These are phyloP conservation scores for Panaeolus cyanescens DNA, from an alignment of 768 basidiomycete genomes.

Conservation along the genomic window DNA sequence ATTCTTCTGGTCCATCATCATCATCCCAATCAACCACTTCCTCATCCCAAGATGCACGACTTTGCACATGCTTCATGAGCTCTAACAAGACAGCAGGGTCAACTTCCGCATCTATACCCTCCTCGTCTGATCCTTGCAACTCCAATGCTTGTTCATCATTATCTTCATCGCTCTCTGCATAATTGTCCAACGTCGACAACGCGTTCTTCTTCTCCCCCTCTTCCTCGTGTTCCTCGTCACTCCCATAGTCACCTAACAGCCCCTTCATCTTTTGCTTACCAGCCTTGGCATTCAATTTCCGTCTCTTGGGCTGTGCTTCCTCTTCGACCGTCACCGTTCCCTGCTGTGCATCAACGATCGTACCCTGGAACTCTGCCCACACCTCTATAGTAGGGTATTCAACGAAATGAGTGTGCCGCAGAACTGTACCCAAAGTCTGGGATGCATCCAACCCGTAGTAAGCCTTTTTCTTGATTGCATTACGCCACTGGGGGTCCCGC, in stretches of 20 bases:
- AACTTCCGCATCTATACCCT: conserved; percentile 35
- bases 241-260: conserved; percentile 46
- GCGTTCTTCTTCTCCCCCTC: conserved; percentile 27
- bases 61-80: conserved; percentile 39
- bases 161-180: conserved; percentile 52
- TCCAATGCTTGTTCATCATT: conserved; percentile 23
- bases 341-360: conserved; percentile 58
- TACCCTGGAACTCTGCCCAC: conserved; percentile 68
- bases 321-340: conserved; percentile 35
- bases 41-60: conserved; percentile 32
- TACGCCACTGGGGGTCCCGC: conserved; percentile 29
- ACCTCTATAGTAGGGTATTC: conserved; percentile 87
- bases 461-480: conserved; percentile 26
- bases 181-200: conserved; percentile 43
- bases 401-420: conserved; percentile 68
- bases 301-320: conserved; percentile 50
- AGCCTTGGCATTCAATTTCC: conserved; percentile 52
- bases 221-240: conserved; percentile 39
- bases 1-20: conserved; percentile 29
- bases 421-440: conserved; percentile 43
- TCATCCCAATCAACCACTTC: conserved; percentile 57
- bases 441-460: conserved; percentile 63
- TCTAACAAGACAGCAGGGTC: conserved; percentile 44
- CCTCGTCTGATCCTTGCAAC: conserved; percentile 33
- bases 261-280: conserved; percentile 58